Percentiles rank a stretch among this genome's conserved stretches.
These are phyloP conservation scores for Noccaea caerulescens DNA, from an alignment of 345 rosid species.

Conservation along the genomic window DNA sequence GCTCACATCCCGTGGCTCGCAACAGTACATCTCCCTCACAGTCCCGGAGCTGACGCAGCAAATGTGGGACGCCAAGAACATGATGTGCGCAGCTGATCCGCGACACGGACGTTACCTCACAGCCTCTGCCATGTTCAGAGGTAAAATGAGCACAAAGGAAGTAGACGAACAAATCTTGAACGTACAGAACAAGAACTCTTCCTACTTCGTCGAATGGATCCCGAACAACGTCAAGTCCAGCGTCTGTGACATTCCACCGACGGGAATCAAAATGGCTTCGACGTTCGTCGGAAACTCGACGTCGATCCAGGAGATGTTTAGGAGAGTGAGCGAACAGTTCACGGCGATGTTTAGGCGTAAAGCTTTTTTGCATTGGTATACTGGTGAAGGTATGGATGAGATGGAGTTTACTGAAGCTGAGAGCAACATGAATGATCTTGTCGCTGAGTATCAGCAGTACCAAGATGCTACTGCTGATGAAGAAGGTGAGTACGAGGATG, in stretches of 20 bases:
- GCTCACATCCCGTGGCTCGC: slow-evolving; percentile 69
- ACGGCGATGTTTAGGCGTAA: slow-evolving; percentile 97
- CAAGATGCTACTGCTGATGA: slow-evolving; percentile 96
- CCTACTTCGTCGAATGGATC: slow-evolving; percentile 96
- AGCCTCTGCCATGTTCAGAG: slow-evolving; percentile 96
- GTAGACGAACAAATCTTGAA: slow-evolving; percentile 94
- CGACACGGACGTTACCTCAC: slow-evolving; percentile 98
- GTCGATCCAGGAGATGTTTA: slow-evolving; percentile 95
- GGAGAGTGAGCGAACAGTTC: slow-evolving; percentile 98
- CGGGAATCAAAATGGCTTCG: slow-evolving; percentile 52
- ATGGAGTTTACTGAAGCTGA: slow-evolving; percentile 99
- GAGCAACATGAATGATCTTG: slow-evolving; percentile 97
- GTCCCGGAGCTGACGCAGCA: slow-evolving; percentile 65
- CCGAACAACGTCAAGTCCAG: slow-evolving; percentile 66
- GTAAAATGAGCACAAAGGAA: slow-evolving; percentile 98
- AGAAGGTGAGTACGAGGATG: slow-evolving; percentile 80
- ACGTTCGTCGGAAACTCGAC: slow-evolving; percentile 78
- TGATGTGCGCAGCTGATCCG: slow-evolving; percentile 99
- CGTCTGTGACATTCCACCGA: slow-evolving; percentile 58
- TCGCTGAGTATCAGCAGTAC: slow-evolving; percentile 94
- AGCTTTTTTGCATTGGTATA: slow-evolving; percentile 97
- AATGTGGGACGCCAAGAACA: slow-evolving; percentile 97
- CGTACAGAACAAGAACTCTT: slow-evolving; percentile 97
- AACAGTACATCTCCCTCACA: slow-evolving; percentile 62
- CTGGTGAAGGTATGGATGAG: slow-evolving; percentile 98